Evolutionary conservation across 1,139 yeast species (phyloP).

Genomic region (Suhomyces guaymorum): DNA sequence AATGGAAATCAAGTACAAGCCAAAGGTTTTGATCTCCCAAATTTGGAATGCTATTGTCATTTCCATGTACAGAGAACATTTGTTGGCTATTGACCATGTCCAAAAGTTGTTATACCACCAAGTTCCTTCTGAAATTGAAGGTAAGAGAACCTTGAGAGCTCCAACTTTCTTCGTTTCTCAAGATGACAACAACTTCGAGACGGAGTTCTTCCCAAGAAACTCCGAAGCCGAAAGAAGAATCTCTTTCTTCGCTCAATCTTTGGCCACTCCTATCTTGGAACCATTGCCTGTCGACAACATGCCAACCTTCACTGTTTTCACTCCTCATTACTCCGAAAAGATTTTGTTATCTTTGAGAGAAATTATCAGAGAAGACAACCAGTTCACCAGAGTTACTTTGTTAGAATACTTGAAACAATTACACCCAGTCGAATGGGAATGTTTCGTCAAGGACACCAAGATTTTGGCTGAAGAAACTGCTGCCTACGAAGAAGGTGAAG

Average conservation of each 20-base stretch:
- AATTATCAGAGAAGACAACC: conserved; percentile 98
- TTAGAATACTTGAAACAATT: conserved; percentile 95
- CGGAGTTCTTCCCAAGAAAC: conserved; percentile 94
- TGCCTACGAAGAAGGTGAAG: conserved; percentile 73
- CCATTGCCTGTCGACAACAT: conserved; percentile 98
- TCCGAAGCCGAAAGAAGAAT: conserved; percentile 99
- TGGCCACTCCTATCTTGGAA: conserved; percentile 97
- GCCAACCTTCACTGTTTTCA: conserved; percentile 98
- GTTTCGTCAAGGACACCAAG: conserved; percentile 97
- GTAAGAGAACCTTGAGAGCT: conserved; percentile 96
- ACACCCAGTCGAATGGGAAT: conserved; percentile 99
- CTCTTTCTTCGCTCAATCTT: conserved; percentile 96
- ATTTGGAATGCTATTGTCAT: conserved; percentile 98
- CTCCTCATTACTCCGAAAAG: conserved; percentile 98
- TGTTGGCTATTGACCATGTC: conserved; percentile 96
- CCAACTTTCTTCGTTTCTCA: conserved; percentile 98
- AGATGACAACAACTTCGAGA: conserved; percentile 91
- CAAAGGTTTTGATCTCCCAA: conserved; percentile 96
- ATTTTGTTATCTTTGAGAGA: conserved; percentile 91
- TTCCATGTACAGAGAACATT: conserved; percentile 97
- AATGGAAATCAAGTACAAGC: conserved; percentile 98
- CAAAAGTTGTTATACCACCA: conserved; percentile 96
- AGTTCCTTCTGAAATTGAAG: conserved; percentile 96
- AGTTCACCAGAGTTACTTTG: conserved; percentile 93
- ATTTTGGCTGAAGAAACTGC: conserved; percentile 97